Conservation (phyloP, 2,329 filamentous ascomycete genomes). For the Penicillium janthinellum region DNA sequence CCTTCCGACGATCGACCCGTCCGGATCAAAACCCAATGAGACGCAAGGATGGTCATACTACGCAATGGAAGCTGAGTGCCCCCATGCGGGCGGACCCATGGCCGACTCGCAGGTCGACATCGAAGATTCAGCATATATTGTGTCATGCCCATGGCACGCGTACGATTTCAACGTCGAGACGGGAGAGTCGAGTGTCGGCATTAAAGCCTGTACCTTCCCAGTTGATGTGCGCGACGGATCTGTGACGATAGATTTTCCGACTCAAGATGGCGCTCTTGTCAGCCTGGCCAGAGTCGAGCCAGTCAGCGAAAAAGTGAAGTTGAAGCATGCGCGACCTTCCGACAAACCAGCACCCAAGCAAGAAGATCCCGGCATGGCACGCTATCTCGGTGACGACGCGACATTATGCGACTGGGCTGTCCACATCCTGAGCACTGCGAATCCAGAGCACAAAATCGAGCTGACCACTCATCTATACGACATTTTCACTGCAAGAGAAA, state of each 20-base stretch:
- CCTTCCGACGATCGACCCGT: conserved; percentile 44
- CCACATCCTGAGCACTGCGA: conserved; percentile 49
- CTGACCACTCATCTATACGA: conserved; percentile 49
- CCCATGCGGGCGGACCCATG: conserved; percentile 52
- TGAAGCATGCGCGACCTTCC: conserved; percentile 39
- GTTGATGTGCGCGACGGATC: conserved; percentile 40
- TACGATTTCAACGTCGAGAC: conserved; percentile 55
- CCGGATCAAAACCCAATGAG: conserved; percentile 35
- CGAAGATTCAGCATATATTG: conserved; percentile 52
- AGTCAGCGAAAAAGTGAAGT: conserved; percentile 50
- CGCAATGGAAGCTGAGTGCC: conserved; percentile 53
- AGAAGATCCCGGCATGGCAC: conserved; percentile 18
- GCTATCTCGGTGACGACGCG: conserved; percentile 44
- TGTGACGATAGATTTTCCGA: conserved; percentile 39
- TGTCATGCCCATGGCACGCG: conserved; percentile 53
- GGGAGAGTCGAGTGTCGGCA: conserved; percentile 51
- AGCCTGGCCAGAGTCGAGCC: conserved; percentile 40
- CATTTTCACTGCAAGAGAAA: conserved; percentile 44
- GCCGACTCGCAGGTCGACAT: conserved; percentile 50
- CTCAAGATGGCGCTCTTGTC: conserved; percentile 29
- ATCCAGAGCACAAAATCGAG: conserved; percentile 52
- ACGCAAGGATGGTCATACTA: conserved; percentile 50
- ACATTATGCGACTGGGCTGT: conserved; percentile 53
- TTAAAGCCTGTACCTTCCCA: conserved; percentile 52
- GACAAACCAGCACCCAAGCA: conserved; percentile 11